Conservation (phyloP, 1,139 yeast genomes). For the Magnusiomyces paraingens region DNA sequence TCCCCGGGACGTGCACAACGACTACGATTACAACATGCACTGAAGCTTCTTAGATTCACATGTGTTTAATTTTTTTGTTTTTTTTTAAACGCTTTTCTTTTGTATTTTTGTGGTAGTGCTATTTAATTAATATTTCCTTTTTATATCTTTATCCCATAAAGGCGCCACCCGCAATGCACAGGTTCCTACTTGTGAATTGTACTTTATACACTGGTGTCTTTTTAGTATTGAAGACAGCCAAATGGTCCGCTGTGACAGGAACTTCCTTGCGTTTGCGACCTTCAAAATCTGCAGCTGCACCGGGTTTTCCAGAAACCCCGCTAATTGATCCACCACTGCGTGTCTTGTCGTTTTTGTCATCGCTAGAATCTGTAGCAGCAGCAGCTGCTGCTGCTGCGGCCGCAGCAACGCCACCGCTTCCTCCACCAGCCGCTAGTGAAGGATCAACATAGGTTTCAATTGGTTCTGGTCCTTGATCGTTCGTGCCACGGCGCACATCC, state of each 20-base stretch:
- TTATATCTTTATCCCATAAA: constrained; percentile 39
- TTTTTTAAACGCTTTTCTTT: no score
- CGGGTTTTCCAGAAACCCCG: constrained; percentile 7
- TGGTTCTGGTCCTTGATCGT: constrained; percentile 75
- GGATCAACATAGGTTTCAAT: constrained; percentile 42
- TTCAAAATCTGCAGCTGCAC: constrained; percentile 29
- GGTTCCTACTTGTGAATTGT: constrained; percentile 81
- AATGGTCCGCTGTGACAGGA: constrained; percentile 77
- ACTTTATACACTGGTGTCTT: constrained; percentile 92
- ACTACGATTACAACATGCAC: neutral
- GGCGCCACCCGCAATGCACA: constrained; percentile 92
- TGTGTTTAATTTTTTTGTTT: no score
- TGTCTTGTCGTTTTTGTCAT: neutral
- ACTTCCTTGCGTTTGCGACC: constrained; percentile 53
- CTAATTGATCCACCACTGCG: neutral
- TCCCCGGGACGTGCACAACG: neutral
- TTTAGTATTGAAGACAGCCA: constrained; percentile 91
- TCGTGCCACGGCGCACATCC: constrained; percentile 85
- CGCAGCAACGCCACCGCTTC: constrained; percentile 18
- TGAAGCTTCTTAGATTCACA: neutral
- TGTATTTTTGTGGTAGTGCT: no score
- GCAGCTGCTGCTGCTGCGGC: constrained; percentile 18
- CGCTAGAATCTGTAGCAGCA: neutral
- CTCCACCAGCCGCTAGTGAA: constrained; percentile 7
- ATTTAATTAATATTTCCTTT: no score